These are phyloP conservation scores for Cucurbitaria berberidis DNA, from an alignment of 2,329 filamentous ascomycete species.

Conservation along the genomic window DNA sequence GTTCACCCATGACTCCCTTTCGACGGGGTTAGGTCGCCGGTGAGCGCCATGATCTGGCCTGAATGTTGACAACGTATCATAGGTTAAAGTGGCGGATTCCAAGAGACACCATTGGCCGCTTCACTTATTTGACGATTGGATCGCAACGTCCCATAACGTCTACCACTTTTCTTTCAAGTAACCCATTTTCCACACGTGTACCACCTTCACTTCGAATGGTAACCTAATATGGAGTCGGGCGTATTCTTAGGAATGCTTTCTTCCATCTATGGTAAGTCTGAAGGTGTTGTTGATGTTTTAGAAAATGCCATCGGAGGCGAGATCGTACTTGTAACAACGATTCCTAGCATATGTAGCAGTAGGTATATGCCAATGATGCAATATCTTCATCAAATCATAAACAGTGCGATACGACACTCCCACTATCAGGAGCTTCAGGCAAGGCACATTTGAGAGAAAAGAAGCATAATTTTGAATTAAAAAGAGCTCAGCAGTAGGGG, in stretches of 20 bases:
- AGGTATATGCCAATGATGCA: no score
- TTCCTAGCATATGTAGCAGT: neutral
- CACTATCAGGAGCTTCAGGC: neutral
- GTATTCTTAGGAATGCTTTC: neutral
- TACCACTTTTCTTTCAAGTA: neutral
- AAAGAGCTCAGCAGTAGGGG: conserved; percentile 5
- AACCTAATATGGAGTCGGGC: neutral
- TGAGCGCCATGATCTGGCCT: neutral
- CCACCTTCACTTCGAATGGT: neutral
- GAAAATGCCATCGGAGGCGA: no score
- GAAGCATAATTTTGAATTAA: neutral
- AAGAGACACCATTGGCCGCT: neutral
- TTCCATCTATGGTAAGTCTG: no score
- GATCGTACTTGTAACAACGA: no score
- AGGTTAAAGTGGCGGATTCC: neutral
- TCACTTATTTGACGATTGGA: neutral
- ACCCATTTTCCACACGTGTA: neutral
- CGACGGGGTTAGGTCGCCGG: neutral
- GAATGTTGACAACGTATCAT: neutral
- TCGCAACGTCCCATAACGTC: neutral
- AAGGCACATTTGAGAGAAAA: neutral
- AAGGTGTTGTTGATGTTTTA: no score
- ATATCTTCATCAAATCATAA: neutral
- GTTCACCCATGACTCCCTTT: neutral
- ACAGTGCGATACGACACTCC: neutral